Evolutionary conservation across 768 basidiomycete genomes (phyloP).

Genomic region (Harrya chromipes): DNA sequence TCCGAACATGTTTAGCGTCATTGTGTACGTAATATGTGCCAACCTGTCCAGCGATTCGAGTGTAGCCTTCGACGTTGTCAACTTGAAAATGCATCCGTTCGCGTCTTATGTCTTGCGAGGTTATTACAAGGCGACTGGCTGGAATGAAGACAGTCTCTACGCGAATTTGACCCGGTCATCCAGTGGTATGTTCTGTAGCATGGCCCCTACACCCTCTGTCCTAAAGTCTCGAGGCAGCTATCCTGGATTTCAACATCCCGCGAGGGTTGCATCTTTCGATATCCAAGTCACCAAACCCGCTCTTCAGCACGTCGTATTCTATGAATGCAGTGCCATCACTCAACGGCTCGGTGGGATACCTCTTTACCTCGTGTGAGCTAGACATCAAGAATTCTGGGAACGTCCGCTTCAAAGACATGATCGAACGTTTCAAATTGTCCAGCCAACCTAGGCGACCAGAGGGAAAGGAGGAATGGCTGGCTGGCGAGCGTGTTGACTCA

Average conservation of each 20-base stretch:
- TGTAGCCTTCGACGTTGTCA: neutral
- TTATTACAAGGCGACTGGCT: conserved; percentile 91
- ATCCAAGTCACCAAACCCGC: conserved; percentile 83
- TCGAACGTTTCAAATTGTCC: conserved; percentile 84
- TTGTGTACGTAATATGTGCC: conserved; percentile 15
- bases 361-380: conserved; percentile 86
- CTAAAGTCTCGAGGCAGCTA: conserved; percentile 46
- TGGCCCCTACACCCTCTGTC: neutral
- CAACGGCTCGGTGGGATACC: conserved; percentile 90
- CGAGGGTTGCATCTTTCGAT: conserved; percentile 73
- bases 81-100: conserved; percentile 70
- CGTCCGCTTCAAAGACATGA: conserved; percentile 83
- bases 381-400: conserved; percentile 65
- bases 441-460: conserved; percentile 80
- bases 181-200: conserved; percentile 52
- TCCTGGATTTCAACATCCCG: conserved; percentile 90
- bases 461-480: conserved; percentile 75
- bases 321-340: conserved; percentile 92
- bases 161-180: conserved; percentile 88
- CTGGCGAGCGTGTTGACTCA: conserved; percentile 72
- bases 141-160: conserved; percentile 96
- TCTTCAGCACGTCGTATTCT: conserved; percentile 89
- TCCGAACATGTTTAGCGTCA: too few species aligned
- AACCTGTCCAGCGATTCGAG: too few species aligned
- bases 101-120: conserved; percentile 83